These are phyloP conservation scores for Rhazya stricta DNA, from an alignment of 257 asterid genomes.

Conservation along the genomic window DNA sequence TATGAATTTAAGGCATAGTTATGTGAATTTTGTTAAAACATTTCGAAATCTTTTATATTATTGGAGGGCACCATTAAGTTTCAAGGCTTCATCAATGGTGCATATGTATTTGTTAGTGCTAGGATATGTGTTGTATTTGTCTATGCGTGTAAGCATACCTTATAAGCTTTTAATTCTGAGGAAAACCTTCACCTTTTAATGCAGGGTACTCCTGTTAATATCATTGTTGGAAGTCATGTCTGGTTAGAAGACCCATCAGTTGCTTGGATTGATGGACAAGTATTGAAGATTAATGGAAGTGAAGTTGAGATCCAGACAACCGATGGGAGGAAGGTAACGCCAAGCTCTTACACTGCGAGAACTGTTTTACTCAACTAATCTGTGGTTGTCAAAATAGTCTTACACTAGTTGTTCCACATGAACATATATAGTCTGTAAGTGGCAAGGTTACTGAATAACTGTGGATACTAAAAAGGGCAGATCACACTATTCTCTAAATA, in stretches of 20 bases:
- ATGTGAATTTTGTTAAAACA: background rate
- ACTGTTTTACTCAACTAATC: background rate
- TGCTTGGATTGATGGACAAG: conserved; percentile 81
- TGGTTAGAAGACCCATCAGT: conserved; percentile 79
- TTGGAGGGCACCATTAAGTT: background rate
- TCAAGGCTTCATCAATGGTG: background rate
- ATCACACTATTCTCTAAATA: background rate
- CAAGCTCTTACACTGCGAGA: conserved; percentile 10
- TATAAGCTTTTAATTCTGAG: conserved; percentile 7
- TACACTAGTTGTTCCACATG: background rate
- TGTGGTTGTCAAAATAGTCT: background rate
- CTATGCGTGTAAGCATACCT: background rate
- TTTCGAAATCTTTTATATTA: background rate
- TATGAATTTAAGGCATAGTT: background rate
- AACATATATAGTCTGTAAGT: background rate
- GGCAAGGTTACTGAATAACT: background rate
- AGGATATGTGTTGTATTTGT: background rate
- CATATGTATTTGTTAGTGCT: background rate
- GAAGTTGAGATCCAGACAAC: conserved; percentile 59
- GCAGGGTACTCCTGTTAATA: conserved; percentile 87
- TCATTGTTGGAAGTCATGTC: conserved; percentile 81
- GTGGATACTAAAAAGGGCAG: background rate
- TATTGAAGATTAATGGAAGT: conserved; percentile 64
- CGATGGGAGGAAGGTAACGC: conserved; percentile 62
- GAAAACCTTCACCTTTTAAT: conserved; percentile 23